Base-by-base conservation (phyloP, 2,329 filamentous ascomycete species). In the Cladosporium velox region DNA sequence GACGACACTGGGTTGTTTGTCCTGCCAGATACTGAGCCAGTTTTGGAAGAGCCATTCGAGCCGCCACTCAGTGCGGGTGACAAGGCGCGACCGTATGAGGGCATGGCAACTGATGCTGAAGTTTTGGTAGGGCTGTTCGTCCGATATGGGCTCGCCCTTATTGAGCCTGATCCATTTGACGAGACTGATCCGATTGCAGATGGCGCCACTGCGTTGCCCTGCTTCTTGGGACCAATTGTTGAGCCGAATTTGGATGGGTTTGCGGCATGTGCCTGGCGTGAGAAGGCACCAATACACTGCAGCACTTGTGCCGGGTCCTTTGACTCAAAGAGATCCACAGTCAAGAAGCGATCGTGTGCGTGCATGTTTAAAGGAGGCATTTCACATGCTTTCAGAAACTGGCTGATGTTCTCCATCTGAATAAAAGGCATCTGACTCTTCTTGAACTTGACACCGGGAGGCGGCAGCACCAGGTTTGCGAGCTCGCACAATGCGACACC, bases 361-460 rank as follows among this genome's bases (percentile, higher is more conserved):
- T 92, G 93, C 67, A 99, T 88, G 78, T 89, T 93, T 62, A 99
- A 83, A 0, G 95, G 95, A 30, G 91, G 87, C 60, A 87, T 83
- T 79, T 97, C 91, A 82, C 93, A 96, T 67, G 92, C 93, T 74
- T 87, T 88, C 64, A 99, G 87, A 80, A 97, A 99, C 76, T 96
- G 92, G 4, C 93, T 96, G 75, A 99, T 97, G 77, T 99, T 99
- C 79, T 99, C 95, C 93, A 98, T 98, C 79, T 99, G 95, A 49
- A 98, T 94, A 77, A 99, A 99, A 0, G 95, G 95, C 94, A 98
- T 98, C 49, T 88, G 81, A 0, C 93, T 97, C 76, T 90, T 85
- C 81, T 98, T 98, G 86, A 91, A 98, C 78, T 90, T 92, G 80
- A 97, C 87, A 35, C 90, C 90, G 0, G 91, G 91, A 18, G 89